Conservation (phyloP, 495 filamentous ascomycete species). For the Penicillium turbatum region DNA sequence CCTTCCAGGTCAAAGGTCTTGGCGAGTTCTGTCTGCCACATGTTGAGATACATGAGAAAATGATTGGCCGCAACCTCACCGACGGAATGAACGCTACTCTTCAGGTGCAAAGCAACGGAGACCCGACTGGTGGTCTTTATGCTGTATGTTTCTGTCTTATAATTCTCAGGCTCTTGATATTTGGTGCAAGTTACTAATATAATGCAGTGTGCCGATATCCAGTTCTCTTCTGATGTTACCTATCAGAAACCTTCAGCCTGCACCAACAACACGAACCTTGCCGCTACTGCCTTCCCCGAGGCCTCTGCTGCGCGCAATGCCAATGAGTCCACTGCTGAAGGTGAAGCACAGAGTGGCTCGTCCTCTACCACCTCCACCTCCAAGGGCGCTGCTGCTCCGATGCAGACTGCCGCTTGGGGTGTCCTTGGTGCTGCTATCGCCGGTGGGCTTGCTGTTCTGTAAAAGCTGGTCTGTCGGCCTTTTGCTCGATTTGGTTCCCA, state of each 20-base stretch:
- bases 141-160: slow-evolving; percentile 35
- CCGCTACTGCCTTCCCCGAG: slow-evolving; percentile 29
- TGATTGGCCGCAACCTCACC: slow-evolving; percentile 30
- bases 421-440: slow-evolving; percentile 28
- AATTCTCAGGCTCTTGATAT: not conserved
- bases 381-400: slow-evolving; percentile 24
- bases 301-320: slow-evolving; percentile 31
- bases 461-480: not conserved
- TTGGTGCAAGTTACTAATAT: not conserved
- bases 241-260: slow-evolving; percentile 39
- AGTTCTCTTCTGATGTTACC: slow-evolving; percentile 39
- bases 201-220: slow-evolving; percentile 58
- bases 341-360: slow-evolving; percentile 23
- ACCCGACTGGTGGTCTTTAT: slow-evolving; percentile 51
- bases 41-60: slow-evolving; percentile 36
- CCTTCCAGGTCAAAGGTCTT: slow-evolving; percentile 48
- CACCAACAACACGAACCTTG: slow-evolving; percentile 50
- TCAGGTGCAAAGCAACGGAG: slow-evolving; percentile 55
- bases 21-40: slow-evolving; percentile 54
- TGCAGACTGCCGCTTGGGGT: slow-evolving; percentile 36
- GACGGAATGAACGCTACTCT: slow-evolving; percentile 59
- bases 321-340: slow-evolving; percentile 33
- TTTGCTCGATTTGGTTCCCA: not conserved
- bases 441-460: slow-evolving; percentile 32
- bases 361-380: slow-evolving; percentile 12